These are phyloP conservation scores for Exophiala calicioides DNA, from an alignment of 2,329 filamentous ascomycete genomes.

Conservation along the genomic window DNA sequence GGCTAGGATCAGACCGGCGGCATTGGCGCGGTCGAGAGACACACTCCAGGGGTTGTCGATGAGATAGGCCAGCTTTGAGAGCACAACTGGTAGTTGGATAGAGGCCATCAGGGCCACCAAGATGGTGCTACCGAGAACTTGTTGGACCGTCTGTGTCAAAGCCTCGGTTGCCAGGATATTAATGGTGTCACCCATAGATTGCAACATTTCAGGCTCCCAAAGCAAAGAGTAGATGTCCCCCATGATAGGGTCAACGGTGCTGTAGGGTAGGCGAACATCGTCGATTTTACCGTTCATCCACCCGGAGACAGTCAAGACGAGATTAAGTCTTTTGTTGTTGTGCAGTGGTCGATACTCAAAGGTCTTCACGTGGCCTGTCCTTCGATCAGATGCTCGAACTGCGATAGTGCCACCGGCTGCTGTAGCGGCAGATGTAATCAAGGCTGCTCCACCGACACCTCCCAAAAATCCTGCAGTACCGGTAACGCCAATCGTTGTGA, in stretches of 20 bases:
- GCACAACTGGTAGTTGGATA: constrained; percentile 83
- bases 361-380: constrained; percentile 89
- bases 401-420: constrained; percentile 86
- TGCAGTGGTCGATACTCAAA: constrained; percentile 96
- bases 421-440: constrained; percentile 88
- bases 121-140: constrained; percentile 88
- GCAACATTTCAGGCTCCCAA: constrained; percentile 98
- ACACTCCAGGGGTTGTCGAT: constrained; percentile 99
- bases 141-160: constrained; percentile 92
- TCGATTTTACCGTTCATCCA: constrained; percentile 99
- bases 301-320: constrained; percentile 91
- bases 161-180: constrained; percentile 98
- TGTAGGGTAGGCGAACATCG: constrained; percentile 92
- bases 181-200: constrained; percentile 96
- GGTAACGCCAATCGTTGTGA: constrained; percentile 89
- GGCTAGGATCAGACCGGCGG: constrained; percentile 86
- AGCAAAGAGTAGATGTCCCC: constrained; percentile 95
- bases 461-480: constrained; percentile 88
- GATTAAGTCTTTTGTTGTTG: constrained; percentile 96
- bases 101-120: constrained; percentile 88
- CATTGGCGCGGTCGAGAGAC: constrained; percentile 85
- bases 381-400: constrained; percentile 76
- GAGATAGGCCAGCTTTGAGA: constrained; percentile 91
- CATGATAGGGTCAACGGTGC: constrained; percentile 96
- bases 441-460: constrained; percentile 85